Evolutionary conservation across 495 filamentous ascomycete species (phyloP), one percentile per base, ranked within the genome.

Genomic region (Xylaria nigripes): DNA sequence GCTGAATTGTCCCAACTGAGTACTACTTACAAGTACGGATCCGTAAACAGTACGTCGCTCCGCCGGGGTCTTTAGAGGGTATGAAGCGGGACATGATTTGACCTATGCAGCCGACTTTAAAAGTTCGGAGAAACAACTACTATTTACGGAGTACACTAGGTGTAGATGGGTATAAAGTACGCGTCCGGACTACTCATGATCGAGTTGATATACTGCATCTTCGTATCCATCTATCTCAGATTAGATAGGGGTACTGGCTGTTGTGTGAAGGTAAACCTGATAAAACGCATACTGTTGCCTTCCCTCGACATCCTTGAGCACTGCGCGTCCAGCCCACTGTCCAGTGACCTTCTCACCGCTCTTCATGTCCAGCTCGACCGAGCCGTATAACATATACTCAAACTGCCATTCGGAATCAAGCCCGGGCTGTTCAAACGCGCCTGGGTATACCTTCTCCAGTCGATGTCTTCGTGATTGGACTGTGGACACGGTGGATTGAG

Each of bases 311-410:
- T 61, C 61, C 27, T 27, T 52, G 45, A 68, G 36, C 22, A 56
- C 23, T 27, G 59, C 64, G 32, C 50, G 60, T 16, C 57, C 66
- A 43, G 64, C 62, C 66, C 66, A 68, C 24, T 51, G 27, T 15
- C 52, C 19, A 13, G 24, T 41, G 7, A 22, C 23, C 43, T 38
- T 6, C 22, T 58, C 55, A 1, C 59, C 63, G 7, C 44, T 50
- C 51, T 60, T 62, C 44, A 30, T 42, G 2, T 47, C 47, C 16
- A 65, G 57, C 16, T 56, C 54, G 1, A 68, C 61, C 1, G 51
- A 53, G 7, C 72, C 71, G 29, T 60, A 53, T 0, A 73, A 32
- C 69, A 70, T 73, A 23, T 66, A 64, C 56, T 72, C 70, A 10
- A 32, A 16, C 12, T 9, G 23, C 23, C 45, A 18, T 5, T 42